Evolutionary conservation across 1,139 yeast genomes (phyloP).

Genomic region (Blastobotrys persicus): DNA sequence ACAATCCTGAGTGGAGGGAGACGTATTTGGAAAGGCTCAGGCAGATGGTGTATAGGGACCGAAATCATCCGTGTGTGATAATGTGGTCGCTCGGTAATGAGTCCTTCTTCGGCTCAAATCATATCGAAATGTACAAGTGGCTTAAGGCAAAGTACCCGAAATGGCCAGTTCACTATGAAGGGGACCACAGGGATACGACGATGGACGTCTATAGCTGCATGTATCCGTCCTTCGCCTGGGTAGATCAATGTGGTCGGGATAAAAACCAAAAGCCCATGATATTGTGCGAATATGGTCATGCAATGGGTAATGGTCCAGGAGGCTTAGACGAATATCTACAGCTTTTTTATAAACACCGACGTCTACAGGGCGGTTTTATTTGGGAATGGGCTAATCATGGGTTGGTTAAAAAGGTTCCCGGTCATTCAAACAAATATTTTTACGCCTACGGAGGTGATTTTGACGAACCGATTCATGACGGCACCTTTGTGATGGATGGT

Average conservation of each 20-base stretch:
- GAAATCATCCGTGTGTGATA: constrained; percentile 37
- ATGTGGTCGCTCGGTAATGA: constrained; percentile 43
- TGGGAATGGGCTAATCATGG: constrained; percentile 46
- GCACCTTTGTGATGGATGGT: constrained; percentile 42
- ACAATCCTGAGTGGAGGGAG: constrained; percentile 34
- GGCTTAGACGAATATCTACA: constrained; percentile 36
- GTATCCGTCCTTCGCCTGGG: constrained; percentile 33
- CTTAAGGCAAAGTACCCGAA: constrained; percentile 31
- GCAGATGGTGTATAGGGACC: constrained; percentile 36
- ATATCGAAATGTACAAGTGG: constrained; percentile 32
- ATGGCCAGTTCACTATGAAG: constrained; percentile 39
- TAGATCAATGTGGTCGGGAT: constrained; percentile 24
- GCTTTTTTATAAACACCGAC: constrained; percentile 32
- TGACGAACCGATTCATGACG: constrained; percentile 39
- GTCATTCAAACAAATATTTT: constrained; percentile 13
- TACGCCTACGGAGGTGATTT: constrained; percentile 42
- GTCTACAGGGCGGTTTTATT: constrained; percentile 40
- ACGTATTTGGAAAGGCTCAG: constrained; percentile 39
- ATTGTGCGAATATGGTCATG: constrained; percentile 41
- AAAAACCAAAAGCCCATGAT: constrained; percentile 35
- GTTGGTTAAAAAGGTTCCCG: constrained; percentile 16
- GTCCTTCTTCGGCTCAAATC: constrained; percentile 37
- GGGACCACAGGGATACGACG: constrained; percentile 28
- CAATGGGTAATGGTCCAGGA: constrained; percentile 44
- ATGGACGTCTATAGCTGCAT: constrained; percentile 37